Conservation (phyloP, 371 early-diverging fungal species). For the Mortierella sp. region DNA sequence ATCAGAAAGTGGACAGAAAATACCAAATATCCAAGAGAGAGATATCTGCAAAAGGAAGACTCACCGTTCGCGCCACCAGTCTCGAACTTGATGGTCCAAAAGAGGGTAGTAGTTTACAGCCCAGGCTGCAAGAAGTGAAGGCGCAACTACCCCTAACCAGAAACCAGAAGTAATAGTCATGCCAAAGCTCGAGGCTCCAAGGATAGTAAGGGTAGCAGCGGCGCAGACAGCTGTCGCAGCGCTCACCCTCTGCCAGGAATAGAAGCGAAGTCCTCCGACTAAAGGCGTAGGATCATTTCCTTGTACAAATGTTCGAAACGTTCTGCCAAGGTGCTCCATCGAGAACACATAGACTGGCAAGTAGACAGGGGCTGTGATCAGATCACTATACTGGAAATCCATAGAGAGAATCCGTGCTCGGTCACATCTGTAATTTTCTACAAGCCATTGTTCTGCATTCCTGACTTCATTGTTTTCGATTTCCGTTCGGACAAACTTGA, state of each 20-base stretch:
- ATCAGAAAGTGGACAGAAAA: neutral
- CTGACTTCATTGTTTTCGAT: conserved; percentile 61
- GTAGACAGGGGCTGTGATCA: conserved; percentile 66
- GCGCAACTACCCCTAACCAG: conserved; percentile 66
- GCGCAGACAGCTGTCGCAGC: conserved; percentile 58
- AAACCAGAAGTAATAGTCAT: conserved; percentile 40
- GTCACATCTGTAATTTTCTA: conserved; percentile 60
- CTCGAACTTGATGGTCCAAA: conserved; percentile 58
- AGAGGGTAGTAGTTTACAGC: conserved; percentile 67
- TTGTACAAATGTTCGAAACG: conserved; percentile 67
- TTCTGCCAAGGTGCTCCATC: conserved; percentile 59
- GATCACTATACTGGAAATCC: conserved; percentile 55
- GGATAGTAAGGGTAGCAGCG: conserved; percentile 15
- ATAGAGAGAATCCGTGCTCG: conserved; percentile 62
- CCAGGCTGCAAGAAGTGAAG: conserved; percentile 61
- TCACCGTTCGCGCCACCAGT: conserved; percentile 57
- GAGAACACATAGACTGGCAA: conserved; percentile 67
- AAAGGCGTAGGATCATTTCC: conserved; percentile 57
- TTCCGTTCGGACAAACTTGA: conserved; percentile 59
- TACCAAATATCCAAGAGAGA: neutral
- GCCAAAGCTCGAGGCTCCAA: conserved; percentile 37
- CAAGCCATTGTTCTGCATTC: conserved; percentile 58
- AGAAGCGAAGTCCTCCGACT: conserved; percentile 64
- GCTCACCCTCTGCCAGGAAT: conserved; percentile 66
- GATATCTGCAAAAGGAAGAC: neutral